Evolutionary conservation across 2,329 filamentous ascomycete genomes (phyloP).

Genomic region (Sclerotinia trifoliorum): DNA sequence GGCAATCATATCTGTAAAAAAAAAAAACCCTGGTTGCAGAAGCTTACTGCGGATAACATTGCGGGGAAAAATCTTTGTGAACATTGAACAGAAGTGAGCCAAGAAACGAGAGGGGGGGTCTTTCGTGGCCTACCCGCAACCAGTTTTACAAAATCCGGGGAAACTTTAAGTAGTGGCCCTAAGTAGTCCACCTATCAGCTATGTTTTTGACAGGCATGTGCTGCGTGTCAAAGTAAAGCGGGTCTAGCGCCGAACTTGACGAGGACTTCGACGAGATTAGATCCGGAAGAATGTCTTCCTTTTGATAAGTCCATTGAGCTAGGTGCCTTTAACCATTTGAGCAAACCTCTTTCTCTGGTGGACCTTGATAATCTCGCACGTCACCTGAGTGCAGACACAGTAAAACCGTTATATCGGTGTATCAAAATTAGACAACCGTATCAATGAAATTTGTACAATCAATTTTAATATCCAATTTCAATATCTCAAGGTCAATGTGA

Average conservation of each 20-base stretch:
- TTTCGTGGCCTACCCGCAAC: not conserved
- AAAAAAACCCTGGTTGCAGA: not conserved
- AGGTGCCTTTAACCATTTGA: not conserved
- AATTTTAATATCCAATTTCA: no score
- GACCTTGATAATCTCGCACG: not conserved
- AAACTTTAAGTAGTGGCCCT: not conserved
- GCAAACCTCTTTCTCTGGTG: not conserved
- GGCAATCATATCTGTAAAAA: not conserved
- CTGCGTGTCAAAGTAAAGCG: not conserved
- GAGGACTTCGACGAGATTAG: not conserved
- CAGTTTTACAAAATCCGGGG: constrained; percentile 5
- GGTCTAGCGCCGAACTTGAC: not conserved
- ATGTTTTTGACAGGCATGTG: not conserved
- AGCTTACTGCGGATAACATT: not conserved
- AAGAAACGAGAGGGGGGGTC: not conserved
- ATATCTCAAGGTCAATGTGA: no score
- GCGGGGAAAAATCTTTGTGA: not conserved
- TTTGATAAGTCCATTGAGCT: not conserved
- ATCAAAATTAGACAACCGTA: no score
- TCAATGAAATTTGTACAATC: no score
- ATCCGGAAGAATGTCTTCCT: constrained; percentile 7
- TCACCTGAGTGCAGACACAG: no score
- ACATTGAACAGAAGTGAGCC: not conserved
- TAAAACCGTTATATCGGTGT: no score
- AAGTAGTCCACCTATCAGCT: constrained; percentile 5